Evolutionary conservation across 108 stramenopile species (phyloP), one percentile per base, ranked within the genome.

Genomic region (Nannochloropsis oceanica): DNA sequence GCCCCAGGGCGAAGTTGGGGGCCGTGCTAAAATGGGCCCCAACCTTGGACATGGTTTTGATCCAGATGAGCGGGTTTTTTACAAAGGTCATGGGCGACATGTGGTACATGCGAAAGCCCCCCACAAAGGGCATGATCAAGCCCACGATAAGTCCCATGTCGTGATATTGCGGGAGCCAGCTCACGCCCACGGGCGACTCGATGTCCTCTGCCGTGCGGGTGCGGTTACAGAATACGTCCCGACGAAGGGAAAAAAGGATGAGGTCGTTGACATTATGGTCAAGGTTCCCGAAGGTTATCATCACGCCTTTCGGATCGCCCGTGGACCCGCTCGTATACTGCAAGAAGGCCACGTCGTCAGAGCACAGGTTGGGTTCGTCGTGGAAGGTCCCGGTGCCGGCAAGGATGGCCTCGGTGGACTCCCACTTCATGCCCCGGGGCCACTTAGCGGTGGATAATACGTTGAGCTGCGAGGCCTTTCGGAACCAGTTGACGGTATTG

Each of bases 131-230:
- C 22, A 93, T 86, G 0, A 98, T 88, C 44, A 96, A 94, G 18
- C 94, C 93, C 79, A 97, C 98, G 84, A 99, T 96, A 25, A 98
- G 91, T 43, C 98, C 99, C 96, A 99, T 98, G 88, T 99, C 99
- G 86, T 99, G 99, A 88, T 99, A 99, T 91, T 99, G 98, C 0
- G 99, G 99, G 18, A 99, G 92, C 99, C 99, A 99, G 27, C 95
- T 95, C 11, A 96, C 98, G 0, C 87, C 87, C 14, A 42, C 22
- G 24, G 85, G 84, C 85, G 26, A 83, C 84, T 79, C 26, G 25
- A 26, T 84, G 80, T 25, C 27, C 2, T 59, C 81, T 8, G 26
- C n/a, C 84, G 43, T 82, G 9, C 79, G 81, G 25, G 80, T 24
- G 79, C 25, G 81, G 25, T 27, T 1, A 12, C 20, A 59, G n/a